These are phyloP conservation scores for Aspergillus sp. DNA, from an alignment of 2,329 filamentous ascomycete species.

Conservation along the genomic window DNA sequence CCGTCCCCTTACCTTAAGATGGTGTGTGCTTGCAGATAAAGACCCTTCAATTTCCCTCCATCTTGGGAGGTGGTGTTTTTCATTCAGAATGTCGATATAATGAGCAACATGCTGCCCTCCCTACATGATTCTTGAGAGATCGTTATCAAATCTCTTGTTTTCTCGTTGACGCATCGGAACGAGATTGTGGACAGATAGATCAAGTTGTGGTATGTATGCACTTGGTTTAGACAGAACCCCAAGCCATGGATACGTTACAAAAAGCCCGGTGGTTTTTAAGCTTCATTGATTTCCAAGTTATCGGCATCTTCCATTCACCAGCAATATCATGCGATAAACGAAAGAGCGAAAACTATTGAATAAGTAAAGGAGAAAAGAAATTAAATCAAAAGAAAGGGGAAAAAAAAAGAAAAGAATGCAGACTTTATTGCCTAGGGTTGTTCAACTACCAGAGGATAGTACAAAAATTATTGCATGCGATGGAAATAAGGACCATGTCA, in stretches of 20 bases:
- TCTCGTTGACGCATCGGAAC: not conserved
- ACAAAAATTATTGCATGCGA: slow-evolving; percentile 16
- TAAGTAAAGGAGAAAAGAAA: not conserved
- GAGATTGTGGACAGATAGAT: not conserved
- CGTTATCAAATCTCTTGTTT: not conserved
- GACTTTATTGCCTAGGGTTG: not conserved
- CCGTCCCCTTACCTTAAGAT: slow-evolving; percentile 1
- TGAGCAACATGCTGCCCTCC: not conserved
- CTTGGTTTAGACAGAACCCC: not conserved
- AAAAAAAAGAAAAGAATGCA: not conserved
- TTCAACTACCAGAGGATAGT: not conserved
- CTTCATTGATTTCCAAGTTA: not conserved
- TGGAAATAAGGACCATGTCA: slow-evolving; percentile 26
- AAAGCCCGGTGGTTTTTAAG: not conserved
- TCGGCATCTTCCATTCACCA: not conserved
- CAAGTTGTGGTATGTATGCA: not conserved
- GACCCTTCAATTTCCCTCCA: not conserved
- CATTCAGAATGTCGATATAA: not conserved
- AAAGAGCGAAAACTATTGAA: too few species aligned
- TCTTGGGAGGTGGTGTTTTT: not conserved
- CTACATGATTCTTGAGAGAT: not conserved
- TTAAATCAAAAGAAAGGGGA: not conserved
- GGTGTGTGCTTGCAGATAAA: slow-evolving; percentile 1
- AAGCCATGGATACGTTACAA: not conserved
- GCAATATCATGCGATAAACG: not conserved